Base-by-base conservation (phyloP, 2,329 filamentous ascomycete species). In the Fusarium albosuccineum region DNA sequence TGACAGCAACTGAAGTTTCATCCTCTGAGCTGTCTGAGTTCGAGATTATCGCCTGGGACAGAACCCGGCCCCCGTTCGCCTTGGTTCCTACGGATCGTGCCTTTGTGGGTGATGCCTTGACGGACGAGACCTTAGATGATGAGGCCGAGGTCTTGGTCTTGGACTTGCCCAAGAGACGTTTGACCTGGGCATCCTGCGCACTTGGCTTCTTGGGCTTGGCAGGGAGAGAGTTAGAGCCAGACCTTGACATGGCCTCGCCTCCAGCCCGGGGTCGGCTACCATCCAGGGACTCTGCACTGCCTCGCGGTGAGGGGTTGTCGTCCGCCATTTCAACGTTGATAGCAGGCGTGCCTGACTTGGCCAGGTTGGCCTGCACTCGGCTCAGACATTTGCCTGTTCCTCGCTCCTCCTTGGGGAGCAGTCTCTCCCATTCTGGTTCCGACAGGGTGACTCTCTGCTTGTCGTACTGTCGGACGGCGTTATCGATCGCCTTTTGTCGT, bases 391-490 rank as follows among this genome's bases (percentile, higher is more conserved):
- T 89, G 53, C 88, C 88, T 64, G 79, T 80, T 53, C 86, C 86
- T 51, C 88, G 82, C 57, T 90, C 87, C 46, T 85, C 81, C 65
- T 81, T 82, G 6, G 85, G 83, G 10, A 90, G 78, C n/a, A 91
- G 78, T 66, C 81, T 84, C 70, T 91, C 85, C 88, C 88, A 91
- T 53, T 87, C 83, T 0, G 83, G 82, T 59, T 89, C 87, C 1
- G 82, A 82, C 2, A 83, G 78, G 7, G 83, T 85, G 30, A 90
- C 67, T 37, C 88, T 81, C 75, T 86, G 82, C 73, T 85, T 86
- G 74, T 91, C 88, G 66, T 85, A 91, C 55, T 84, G 79, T 62
- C 81, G 83, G 59, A 89, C 82, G 13, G 88, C 88, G 68, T 89
- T 84, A 77, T 91, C 82, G 73, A 90, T 85, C 64, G 86, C 84